phyloP scores from a whole-genome alignment of 139 green algal genomes.

The Pleodorina starrii region DNA sequence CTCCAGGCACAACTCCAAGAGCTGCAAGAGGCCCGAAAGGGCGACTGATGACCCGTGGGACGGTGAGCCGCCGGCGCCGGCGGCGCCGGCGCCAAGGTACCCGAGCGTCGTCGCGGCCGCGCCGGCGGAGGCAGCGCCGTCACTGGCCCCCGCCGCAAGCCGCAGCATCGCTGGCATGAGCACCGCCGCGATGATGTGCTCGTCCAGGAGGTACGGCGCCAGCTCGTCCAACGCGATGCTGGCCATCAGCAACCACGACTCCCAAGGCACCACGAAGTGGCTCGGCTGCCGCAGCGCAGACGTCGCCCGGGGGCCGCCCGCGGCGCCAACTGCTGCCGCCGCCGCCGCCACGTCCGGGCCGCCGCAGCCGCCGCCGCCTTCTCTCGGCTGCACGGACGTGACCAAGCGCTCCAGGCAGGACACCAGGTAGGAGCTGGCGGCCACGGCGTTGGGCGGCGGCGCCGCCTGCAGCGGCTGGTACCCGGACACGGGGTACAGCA shows the following conservation, averaged over 20 bases:
- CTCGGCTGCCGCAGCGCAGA: not conserved
- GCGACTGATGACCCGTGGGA: not conserved
- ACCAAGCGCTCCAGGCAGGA: slow-evolving; percentile 74
- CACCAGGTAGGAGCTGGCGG: slow-evolving; percentile 65
- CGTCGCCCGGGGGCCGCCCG: too few relatives aligned
- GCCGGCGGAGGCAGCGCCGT: not conserved
- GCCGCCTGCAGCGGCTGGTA: slow-evolving; percentile 80
- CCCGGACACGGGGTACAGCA: slow-evolving; percentile 82
- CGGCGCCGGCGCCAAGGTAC: not conserved
- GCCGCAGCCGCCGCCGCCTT: not conserved
- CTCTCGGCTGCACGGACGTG: slow-evolving; percentile 9
- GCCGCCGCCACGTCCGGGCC: not conserved
- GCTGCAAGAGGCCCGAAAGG: slow-evolving; percentile 9
- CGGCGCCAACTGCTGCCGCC: slow-evolving; percentile 1
- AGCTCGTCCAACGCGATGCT: slow-evolving; percentile 52
- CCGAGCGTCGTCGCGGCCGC: not conserved
- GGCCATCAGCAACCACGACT: slow-evolving; percentile 63
- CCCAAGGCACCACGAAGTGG: slow-evolving; percentile 38
- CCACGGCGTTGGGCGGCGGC: slow-evolving; percentile 27
- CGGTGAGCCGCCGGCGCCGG: not conserved
- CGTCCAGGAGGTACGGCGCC: slow-evolving; percentile 39
- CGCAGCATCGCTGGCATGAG: slow-evolving; percentile 36
- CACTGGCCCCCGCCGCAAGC: not conserved
- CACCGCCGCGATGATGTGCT: not conserved
- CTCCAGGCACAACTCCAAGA: slow-evolving; percentile 54